These are phyloP conservation scores for Arthonia radiata DNA, from an alignment of 495 filamentous ascomycete species.

Conservation along the genomic window DNA sequence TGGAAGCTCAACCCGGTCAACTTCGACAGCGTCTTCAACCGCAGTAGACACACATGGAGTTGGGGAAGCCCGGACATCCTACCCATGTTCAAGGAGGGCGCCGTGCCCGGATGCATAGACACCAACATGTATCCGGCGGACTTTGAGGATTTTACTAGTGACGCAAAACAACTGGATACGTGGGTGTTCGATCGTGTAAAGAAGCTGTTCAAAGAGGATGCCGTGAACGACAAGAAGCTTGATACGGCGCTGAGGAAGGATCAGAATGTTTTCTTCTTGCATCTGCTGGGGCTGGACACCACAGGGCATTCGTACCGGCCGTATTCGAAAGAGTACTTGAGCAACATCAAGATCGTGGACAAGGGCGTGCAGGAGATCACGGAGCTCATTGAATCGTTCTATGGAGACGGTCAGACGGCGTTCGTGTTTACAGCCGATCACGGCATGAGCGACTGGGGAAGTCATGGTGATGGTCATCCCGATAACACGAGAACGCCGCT, in stretches of 20 bases:
- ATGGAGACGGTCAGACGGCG: conserved; percentile 72
- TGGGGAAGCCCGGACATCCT: conserved; percentile 98
- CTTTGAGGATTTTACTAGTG: conserved; percentile 67
- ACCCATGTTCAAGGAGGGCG: conserved; percentile 89
- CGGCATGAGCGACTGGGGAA: conserved; percentile 97
- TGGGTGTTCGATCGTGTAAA: conserved; percentile 96
- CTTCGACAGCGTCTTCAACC: conserved; percentile 97
- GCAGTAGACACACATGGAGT: conserved; percentile 89
- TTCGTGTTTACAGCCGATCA: conserved; percentile 97
- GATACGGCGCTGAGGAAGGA: conserved; percentile 51
- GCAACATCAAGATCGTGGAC: conserved; percentile 89
- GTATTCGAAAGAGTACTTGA: conserved; percentile 84
- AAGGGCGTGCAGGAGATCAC: conserved; percentile 63
- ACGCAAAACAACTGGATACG: conserved; percentile 56
- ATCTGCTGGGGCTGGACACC: conserved; percentile 88
- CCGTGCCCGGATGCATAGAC: conserved; percentile 65
- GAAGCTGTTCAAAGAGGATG: conserved; percentile 57
- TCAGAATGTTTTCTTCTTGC: conserved; percentile 86
- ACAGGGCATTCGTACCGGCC: conserved; percentile 72
- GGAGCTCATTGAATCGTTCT: conserved; percentile 67
- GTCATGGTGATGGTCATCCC: conserved; percentile 91
- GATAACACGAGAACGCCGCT: conserved; percentile 92
- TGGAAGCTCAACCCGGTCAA: conserved; percentile 98
- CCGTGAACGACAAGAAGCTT: conserved; percentile 51
- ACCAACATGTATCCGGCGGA: conserved; percentile 63